Base-by-base conservation (phyloP, 768 basidiomycete genomes). In the Boletellus sp. region DNA sequence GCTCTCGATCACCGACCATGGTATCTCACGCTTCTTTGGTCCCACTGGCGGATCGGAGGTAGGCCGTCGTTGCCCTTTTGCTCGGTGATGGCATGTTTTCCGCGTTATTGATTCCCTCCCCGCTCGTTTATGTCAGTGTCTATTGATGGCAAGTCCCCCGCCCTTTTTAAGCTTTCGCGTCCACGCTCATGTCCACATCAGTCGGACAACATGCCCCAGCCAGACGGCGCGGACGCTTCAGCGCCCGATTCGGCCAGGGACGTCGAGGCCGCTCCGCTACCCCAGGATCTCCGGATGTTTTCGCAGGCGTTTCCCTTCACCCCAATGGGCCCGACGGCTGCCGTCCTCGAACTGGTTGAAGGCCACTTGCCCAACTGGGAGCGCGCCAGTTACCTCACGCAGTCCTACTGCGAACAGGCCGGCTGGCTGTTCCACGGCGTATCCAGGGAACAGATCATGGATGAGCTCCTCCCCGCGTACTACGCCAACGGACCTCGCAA, bases 41-140 rank as follows among this genome's bases (percentile, higher is more conserved):
- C 81, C 80, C 2, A 83, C 83, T 1, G 85, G 81, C 13, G 84
- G 84, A 28, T 75, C 78, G 42, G 83, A 87, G 74, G 84, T 85
- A 54, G 51, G 81, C 17, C 28, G 4, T 41, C 52, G 45, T 46
- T 46, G 24, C 20, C 47, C 26, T 11, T 8, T 28, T 11, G 28
- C 9, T 28, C 28, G 28, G 3, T 9, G 28, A 28, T 28, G 28
- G 16, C 48, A 50, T 24, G 41, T 47, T 59, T 42, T 45, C 36
- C 44, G 16, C 19, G 53, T 19, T 53, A 7, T 45, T 51, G 42
- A 59, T 51, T 20, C 44, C 17, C 23, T 45, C 44, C 17, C 40
- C 48, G 52, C 54, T 48, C n/a, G n/a, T 36, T 42, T 45, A 23
- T 57, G 39, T 39, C 24, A 69, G 67, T 70, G 69, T 53, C 56